Base-by-base conservation (phyloP, 1,284 basidiomycete genomes). In the Golubevia sp. region DNA sequence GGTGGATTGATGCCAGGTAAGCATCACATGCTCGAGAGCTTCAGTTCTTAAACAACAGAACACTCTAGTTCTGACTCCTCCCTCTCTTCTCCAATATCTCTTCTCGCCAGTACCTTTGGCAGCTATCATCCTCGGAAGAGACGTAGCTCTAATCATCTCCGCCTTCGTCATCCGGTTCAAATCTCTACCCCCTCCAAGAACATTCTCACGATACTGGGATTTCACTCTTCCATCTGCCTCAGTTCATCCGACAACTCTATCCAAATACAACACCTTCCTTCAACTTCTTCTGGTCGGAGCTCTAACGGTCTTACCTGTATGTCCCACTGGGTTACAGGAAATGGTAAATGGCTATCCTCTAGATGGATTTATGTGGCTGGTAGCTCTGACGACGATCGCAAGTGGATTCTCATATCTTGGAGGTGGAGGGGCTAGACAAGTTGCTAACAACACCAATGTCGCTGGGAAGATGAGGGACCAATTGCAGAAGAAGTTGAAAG, bases 111-210 rank as follows among this genome's bases (percentile, higher is more conserved):
- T 92, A 21, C 91, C 92, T 6, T 85, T 99, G 1, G 92, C 93
- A 0, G 86, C 88, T 0, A 87, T 98, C 60, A 93, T 99, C 71
- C 87, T 99, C 48, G 94, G 94, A 2, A 88, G 96, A 24, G 96
- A 99, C 83, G 88, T 93, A 1, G 87, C 92, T 3, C 87, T 99
- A 51, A 92, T 92, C 66, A 82, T 97, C 4, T 92, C 92, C 3
- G 97, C 96, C 2, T 95, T 99, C 80, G 94, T 92, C 80, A 93
- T 97, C 74, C 91, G 96, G 25, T 99, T 92, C 84, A 91, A 90
- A 2, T 92, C 94, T 0, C 86, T 99, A 5, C 91, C 94, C 7
- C 86, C 87, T 55, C 96, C 96, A 1, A 95, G 96, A 90, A 97
- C 94, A 0, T 90, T 93, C 76, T 82, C 86, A 54, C 88, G 96